A percentile compares a stretch with the other conserved stretches of the same genome.
Evolutionary conservation across 805 yeast species (phyloP).

Genomic region (Naumovozyma baii): DNA sequence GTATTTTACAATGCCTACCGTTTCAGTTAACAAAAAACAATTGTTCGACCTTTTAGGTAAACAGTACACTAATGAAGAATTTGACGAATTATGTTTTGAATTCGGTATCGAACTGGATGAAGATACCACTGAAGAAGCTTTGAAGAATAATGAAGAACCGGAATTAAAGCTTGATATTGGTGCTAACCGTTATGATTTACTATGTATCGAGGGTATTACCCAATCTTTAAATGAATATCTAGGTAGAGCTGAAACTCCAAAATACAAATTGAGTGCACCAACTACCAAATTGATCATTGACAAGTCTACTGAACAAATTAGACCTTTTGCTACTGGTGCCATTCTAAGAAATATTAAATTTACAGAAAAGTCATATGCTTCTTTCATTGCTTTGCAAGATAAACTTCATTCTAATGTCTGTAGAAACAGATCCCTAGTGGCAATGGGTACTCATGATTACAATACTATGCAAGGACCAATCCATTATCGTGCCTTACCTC

Average conservation of each 20-base stretch:
- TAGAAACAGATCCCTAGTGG: constrained; percentile 94
- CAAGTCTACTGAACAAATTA: constrained; percentile 57
- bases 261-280: constrained; percentile 51
- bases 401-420: constrained; percentile 91
- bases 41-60: constrained; percentile 71
- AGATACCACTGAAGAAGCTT: constrained; percentile 68
- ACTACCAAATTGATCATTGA: constrained; percentile 66
- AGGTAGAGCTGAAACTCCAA: constrained; percentile 58
- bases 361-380: constrained; percentile 78
- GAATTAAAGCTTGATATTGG: constrained; percentile 94
- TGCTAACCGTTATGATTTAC: constrained; percentile 96
- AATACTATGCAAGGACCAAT: constrained; percentile 75
- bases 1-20: constrained; percentile 76
- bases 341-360: constrained; percentile 74
- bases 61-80: constrained; percentile 72
- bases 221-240: constrained; percentile 87
- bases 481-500: constrained; percentile 76
- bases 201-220: constrained; percentile 96
- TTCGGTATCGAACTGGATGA: constrained; percentile 97
- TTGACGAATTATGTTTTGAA: constrained; percentile 94
- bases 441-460: constrained; percentile 96
- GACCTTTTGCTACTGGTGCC: constrained; percentile 96
- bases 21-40: constrained; percentile 90
- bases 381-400: constrained; percentile 93
- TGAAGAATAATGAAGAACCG: constrained; percentile 52